These are phyloP conservation scores for Epichloe scottii DNA, from an alignment of 2,329 filamentous ascomycete species.

Conservation along the genomic window DNA sequence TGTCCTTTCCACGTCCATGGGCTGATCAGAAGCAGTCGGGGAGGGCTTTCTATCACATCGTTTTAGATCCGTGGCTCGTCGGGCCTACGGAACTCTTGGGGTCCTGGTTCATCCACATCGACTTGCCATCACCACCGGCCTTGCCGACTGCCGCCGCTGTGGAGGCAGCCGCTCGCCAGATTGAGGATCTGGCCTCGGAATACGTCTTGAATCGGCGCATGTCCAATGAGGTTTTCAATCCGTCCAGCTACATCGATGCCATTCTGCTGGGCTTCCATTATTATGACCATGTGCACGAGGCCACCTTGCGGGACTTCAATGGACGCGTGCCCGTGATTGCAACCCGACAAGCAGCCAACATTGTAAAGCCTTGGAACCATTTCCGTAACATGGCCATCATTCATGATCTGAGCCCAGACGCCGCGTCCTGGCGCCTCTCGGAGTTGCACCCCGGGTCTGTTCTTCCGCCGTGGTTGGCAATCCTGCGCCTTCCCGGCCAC, in stretches of 20 bases:
- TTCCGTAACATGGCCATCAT: constrained; percentile 5
- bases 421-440: constrained; percentile 1
- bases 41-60: constrained; percentile 19
- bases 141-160: constrained; percentile 5
- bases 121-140: constrained; percentile 6
- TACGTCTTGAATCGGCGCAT: constrained; percentile 5
- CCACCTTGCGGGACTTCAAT: constrained; percentile 5
- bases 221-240: constrained; percentile 8
- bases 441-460: constrained; percentile 3
- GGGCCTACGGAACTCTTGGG: constrained; percentile 11
- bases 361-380: constrained; percentile 7
- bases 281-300: constrained; percentile 7
- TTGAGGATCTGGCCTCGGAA: constrained; percentile 7
- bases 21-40: constrained; percentile 9
- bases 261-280: constrained; percentile 7
- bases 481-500: constrained; percentile 7
- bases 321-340: constrained; percentile 6
- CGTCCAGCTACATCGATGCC: constrained; percentile 7
- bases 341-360: constrained; percentile 6
- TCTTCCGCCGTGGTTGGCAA: constrained; percentile 5
- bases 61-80: constrained; percentile 21
- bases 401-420: neutral
- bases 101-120: constrained; percentile 14
- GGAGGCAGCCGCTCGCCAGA: constrained; percentile 6
- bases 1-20: constrained; percentile 19